Evolutionary conservation across 2,329 filamentous ascomycete genomes (phyloP).

Genomic region (Ophiostoma angusticollis): DNA sequence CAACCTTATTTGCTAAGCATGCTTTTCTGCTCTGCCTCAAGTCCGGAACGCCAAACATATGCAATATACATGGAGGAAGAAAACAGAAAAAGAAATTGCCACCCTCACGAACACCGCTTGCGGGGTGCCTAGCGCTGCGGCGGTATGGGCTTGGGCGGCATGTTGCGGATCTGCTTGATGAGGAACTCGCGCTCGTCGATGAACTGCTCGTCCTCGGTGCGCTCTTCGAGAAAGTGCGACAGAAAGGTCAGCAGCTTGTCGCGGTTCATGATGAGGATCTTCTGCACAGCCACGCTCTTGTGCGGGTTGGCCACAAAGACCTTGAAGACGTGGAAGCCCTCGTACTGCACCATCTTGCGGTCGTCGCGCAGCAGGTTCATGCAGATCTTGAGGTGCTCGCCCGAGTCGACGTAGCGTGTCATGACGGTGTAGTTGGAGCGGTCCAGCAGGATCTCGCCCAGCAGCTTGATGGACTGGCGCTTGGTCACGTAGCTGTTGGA

Average conservation of each 20-base stretch:
- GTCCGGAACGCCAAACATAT: slow-evolving; percentile 10
- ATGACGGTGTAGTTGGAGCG: slow-evolving; percentile 96
- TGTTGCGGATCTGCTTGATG: slow-evolving; percentile 78
- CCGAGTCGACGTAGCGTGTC: slow-evolving; percentile 90
- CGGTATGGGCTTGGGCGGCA: slow-evolving; percentile 46
- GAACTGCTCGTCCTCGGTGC: slow-evolving; percentile 96
- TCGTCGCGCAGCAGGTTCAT: slow-evolving; percentile 96
- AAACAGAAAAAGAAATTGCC: background rate
- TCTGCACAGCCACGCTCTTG: slow-evolving; percentile 91
- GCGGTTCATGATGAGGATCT: slow-evolving; percentile 91
- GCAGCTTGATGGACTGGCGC: slow-evolving; percentile 90
- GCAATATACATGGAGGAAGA: slow-evolving; percentile 1
- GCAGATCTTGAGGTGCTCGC: slow-evolving; percentile 92
- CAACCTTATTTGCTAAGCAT: background rate
- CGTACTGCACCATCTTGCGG: slow-evolving; percentile 97
- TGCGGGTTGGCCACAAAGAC: slow-evolving; percentile 98
- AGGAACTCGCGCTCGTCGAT: slow-evolving; percentile 95
- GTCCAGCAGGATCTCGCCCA: slow-evolving; percentile 89
- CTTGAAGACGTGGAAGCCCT: slow-evolving; percentile 99
- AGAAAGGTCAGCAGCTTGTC: slow-evolving; percentile 83
- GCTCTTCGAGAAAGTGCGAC: slow-evolving; percentile 82
- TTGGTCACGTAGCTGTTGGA: slow-evolving; percentile 97
- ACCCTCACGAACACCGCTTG: background rate
- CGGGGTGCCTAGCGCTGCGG: slow-evolving; percentile 24
- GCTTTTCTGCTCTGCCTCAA: background rate